Evolutionary conservation across 2,329 filamentous ascomycete species (phyloP), one percentile per base, ranked within the genome.

Genomic region (Aspergillus intermedius): DNA sequence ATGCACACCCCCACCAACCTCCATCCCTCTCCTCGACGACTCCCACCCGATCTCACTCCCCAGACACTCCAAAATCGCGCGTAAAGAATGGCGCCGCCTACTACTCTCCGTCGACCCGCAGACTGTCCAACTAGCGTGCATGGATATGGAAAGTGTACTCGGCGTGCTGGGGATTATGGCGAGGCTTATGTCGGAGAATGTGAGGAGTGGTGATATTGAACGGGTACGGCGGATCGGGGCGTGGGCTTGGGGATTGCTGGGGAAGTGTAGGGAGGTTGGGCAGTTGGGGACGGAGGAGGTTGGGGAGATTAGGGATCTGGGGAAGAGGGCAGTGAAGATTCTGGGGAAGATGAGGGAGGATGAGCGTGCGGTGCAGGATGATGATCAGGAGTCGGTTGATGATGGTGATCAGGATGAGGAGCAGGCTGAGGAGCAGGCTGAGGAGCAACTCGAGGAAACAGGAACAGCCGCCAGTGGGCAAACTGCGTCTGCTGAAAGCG

Each of bases 201-300:
- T 86, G 45, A 77, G 86, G 46, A 78, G 77, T 42, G 78, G 77
- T 44, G 79, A 78, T n/a, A 69, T 74, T 19, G 75, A 77, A 25
- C 73, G 89, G 25, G 75, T 81, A 22, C 78, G 80, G 58, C 79
- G 83, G 43, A 82, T 87, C 4, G 90, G 88, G 51, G 78, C 82
- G 13, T 97, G 91, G 91, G 74, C 88, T 3, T 96, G 90, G 91
- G 83, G 86, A 0, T 68, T 95, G 49, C 74, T 96, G 41, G 88
- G 87, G 2, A 79, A 83, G 49, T 77, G 91, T 50, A 84, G 87
- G 0, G 86, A 88, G 32, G 73, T 81, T 8, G 89, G 89, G 1
- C 83, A 87, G 65, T 73, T 96, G 64, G 81, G 82, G 52, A 86
- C 88, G 54, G 79, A 82, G 40, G 86, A 93, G 60, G 80, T 95